These are phyloP conservation scores for Graphium sp. DNA, from an alignment of 2,329 filamentous ascomycete species.

Conservation along the genomic window DNA sequence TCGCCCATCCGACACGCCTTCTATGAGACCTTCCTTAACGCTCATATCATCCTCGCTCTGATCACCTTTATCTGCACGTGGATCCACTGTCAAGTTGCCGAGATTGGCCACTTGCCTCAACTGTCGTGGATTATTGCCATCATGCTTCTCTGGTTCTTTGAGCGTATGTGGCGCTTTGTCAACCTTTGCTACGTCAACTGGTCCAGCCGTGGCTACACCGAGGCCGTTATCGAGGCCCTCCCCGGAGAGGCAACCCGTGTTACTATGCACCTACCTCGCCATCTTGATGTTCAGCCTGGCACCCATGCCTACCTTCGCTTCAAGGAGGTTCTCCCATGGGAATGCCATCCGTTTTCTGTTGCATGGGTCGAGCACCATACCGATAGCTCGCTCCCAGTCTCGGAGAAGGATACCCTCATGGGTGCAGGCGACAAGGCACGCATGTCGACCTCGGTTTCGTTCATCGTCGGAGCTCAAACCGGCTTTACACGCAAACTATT, in stretches of 20 bases:
- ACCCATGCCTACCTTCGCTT: constrained; percentile 64
- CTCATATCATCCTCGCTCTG: constrained; percentile 63
- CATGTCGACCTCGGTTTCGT: constrained; percentile 47
- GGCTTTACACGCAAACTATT: constrained; percentile 77
- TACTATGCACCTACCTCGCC: constrained; percentile 51
- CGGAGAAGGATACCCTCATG: constrained; percentile 20
- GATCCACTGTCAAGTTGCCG: constrained; percentile 57
- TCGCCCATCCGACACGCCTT: constrained; percentile 83
- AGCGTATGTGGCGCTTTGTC: constrained; percentile 47
- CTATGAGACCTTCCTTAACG: constrained; percentile 88
- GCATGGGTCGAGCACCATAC: constrained; percentile 50
- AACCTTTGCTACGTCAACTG: constrained; percentile 52
- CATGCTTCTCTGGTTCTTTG: constrained; percentile 59
- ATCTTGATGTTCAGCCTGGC: constrained; percentile 49
- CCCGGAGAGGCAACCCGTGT: constrained; percentile 55
- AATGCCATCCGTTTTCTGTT: constrained; percentile 64
- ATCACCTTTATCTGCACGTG: constrained; percentile 55
- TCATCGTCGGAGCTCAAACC: constrained; percentile 74
- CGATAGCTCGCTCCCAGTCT: constrained; percentile 18
- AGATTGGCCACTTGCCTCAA: constrained; percentile 52
- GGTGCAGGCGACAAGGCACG: constrained; percentile 20
- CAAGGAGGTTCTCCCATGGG: constrained; percentile 47
- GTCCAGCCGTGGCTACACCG: constrained; percentile 39
- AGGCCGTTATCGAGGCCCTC: constrained; percentile 49
- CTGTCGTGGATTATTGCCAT: constrained; percentile 59